These are phyloP conservation scores for Sugiyamaella novakii DNA, from an alignment of 1,139 yeast genomes.

Conservation along the genomic window DNA sequence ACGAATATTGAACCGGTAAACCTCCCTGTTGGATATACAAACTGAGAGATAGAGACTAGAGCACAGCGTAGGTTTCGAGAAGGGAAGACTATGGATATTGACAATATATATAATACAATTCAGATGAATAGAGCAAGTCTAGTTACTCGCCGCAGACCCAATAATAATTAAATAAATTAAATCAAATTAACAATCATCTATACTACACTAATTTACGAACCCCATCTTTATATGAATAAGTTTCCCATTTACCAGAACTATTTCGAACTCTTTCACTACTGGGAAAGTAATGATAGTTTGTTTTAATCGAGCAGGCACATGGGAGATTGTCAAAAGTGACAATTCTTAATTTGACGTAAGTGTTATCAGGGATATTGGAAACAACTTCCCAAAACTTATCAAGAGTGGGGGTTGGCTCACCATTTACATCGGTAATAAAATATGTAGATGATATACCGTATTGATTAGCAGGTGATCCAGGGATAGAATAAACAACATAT, in stretches of 20 bases:
- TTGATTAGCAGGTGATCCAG: constrained; percentile 85
- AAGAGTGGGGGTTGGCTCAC: constrained; percentile 67
- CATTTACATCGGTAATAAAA: constrained; percentile 88
- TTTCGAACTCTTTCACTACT: constrained; percentile 59
- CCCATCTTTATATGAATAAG: constrained; percentile 25
- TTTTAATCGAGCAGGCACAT: constrained; percentile 79
- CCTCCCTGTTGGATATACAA: too few relatives aligned
- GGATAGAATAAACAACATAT: constrained; percentile 68
- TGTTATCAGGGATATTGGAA: constrained; percentile 68
- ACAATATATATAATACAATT: too few relatives aligned
- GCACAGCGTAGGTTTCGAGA: too few relatives aligned
- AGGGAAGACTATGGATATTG: too few relatives aligned
- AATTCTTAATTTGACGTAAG: constrained; percentile 77
- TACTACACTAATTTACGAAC: constrained; percentile 15
- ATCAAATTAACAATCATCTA: background rate
- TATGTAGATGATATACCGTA: constrained; percentile 79
- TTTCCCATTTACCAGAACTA: constrained; percentile 32
- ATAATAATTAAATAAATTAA: too few relatives aligned
- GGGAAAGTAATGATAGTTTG: constrained; percentile 90
- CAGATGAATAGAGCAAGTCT: too few relatives aligned
- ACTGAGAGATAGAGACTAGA: too few relatives aligned
- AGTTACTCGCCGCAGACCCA: too few relatives aligned
- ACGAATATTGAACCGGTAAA: too few relatives aligned
- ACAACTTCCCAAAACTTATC: constrained; percentile 66
- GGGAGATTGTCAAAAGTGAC: constrained; percentile 87